Percentiles rank a stretch among this genome's conserved stretches.
Evolutionary conservation across 2,329 filamentous ascomycete species (phyloP).

Genomic region (Colletotrichum agaves): DNA sequence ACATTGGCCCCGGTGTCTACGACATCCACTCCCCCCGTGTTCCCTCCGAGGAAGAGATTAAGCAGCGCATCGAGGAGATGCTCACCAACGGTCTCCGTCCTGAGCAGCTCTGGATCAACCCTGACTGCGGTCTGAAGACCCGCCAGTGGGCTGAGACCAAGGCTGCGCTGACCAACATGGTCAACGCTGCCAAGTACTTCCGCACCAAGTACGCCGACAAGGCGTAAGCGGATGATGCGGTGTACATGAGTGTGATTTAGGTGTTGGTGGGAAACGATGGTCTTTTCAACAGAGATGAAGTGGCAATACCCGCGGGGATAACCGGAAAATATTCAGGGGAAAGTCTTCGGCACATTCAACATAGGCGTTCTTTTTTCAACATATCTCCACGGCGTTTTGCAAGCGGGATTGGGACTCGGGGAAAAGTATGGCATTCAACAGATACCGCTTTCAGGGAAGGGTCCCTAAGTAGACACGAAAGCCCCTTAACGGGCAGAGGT

Average conservation of each 20-base stretch:
- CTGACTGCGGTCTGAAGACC: constrained; percentile 99
- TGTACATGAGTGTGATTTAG: constrained; percentile 38
- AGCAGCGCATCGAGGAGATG: constrained; percentile 98
- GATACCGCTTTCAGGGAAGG: constrained; percentile 38
- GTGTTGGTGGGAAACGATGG: constrained; percentile 36
- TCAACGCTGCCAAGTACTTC: constrained; percentile 97
- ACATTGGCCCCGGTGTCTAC: constrained; percentile 99
- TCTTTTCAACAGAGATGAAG: constrained; percentile 40
- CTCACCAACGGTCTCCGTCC: constrained; percentile 89
- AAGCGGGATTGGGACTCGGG: constrained; percentile 38
- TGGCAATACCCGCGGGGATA: constrained; percentile 39
- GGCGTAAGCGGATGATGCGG: constrained; percentile 27
- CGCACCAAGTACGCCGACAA: constrained; percentile 79
- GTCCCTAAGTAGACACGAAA: constrained; percentile 35
- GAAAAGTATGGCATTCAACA: constrained; percentile 40
- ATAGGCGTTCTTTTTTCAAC: constrained; percentile 41
- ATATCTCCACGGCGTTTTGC: constrained; percentile 39
- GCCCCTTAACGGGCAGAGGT: constrained; percentile 40
- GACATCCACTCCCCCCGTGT: constrained; percentile 99
- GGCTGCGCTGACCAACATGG: constrained; percentile 95
- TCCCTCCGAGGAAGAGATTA: constrained; percentile 97
- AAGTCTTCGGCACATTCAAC: constrained; percentile 38
- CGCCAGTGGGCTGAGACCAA: constrained; percentile 99
- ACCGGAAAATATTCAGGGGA: constrained; percentile 37
- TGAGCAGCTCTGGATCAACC: constrained; percentile 99